Percentiles rank a stretch among this genome's conserved stretches.
phyloP scores from a whole-genome alignment of 768 basidiomycete species.

The Mycena filopes region DNA sequence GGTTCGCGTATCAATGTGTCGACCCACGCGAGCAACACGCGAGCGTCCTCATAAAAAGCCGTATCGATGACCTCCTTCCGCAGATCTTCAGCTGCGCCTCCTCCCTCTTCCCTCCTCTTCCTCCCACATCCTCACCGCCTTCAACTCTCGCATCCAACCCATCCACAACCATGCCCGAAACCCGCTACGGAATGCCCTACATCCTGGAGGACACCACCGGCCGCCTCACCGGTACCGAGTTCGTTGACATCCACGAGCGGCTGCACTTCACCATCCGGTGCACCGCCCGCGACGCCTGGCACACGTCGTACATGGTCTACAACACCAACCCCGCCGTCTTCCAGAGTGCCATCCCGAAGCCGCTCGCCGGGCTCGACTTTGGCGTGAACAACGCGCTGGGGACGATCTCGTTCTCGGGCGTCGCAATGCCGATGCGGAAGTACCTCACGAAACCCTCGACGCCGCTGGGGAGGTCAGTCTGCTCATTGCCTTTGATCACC shows the following conservation, averaged over 20 bases:
- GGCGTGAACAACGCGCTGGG: conserved; percentile 62
- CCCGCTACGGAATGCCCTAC: conserved; percentile 65
- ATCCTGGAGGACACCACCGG: conserved; percentile 76
- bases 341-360: conserved; percentile 40
- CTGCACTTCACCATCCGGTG: conserved; percentile 61
- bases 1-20: too few species aligned
- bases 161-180: conserved; percentile 40
- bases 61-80: too few species aligned
- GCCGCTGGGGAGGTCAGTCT: conserved; percentile 57
- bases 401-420: conserved; percentile 56
- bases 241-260: conserved; percentile 72
- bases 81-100: too few species aligned
- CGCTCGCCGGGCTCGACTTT: conserved; percentile 63
- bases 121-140: too few species aligned
- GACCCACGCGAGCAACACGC: too few species aligned
- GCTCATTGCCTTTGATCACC: too few species aligned
- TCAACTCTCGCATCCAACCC: too few species aligned
- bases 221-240: conserved; percentile 62
- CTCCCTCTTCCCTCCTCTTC: too few species aligned
- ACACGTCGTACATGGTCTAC: conserved; percentile 64
- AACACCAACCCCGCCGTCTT: conserved; percentile 47
- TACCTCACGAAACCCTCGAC: conserved; percentile 58
- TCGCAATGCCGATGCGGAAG: conserved; percentile 57
- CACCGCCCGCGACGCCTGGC: conserved; percentile 53
- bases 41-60: too few species aligned